Evolutionary conservation across 331 rosid species (phyloP).

Genomic region (Quercus phellos): DNA sequence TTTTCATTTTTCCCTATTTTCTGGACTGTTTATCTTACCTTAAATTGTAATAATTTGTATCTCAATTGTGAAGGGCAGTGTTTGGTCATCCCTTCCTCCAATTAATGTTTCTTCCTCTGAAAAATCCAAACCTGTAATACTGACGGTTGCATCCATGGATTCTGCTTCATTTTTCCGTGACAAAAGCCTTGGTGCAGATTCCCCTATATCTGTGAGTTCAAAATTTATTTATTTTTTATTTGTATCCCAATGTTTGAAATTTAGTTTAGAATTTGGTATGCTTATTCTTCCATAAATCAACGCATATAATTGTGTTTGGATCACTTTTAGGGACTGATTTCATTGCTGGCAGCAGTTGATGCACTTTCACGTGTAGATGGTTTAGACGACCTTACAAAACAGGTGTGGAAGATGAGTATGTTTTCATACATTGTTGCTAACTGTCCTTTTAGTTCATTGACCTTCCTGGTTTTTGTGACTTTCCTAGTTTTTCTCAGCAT

Average conservation of each 20-base stretch:
- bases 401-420: constrained; percentile 45
- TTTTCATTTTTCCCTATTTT: background rate
- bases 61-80: constrained; percentile 76
- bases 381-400: constrained; percentile 56
- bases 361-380: constrained; percentile 69
- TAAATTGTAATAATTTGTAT: constrained; percentile 26
- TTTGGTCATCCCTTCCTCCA: constrained; percentile 93
- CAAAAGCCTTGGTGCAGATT: constrained; percentile 80
- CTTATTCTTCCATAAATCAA: constrained; percentile 8
- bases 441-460: constrained; percentile 3
- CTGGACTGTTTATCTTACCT: constrained; percentile 10
- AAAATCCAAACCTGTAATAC: constrained; percentile 59
- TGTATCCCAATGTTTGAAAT: constrained; percentile 4
- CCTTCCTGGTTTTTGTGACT: background rate
- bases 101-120: constrained; percentile 50
- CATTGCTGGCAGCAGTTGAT: constrained; percentile 78
- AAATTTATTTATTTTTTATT: background rate
- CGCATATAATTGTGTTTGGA: constrained; percentile 12
- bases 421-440: background rate
- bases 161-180: constrained; percentile 94
- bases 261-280: constrained; percentile 4
- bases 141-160: constrained; percentile 81
- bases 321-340: constrained; percentile 67
- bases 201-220: constrained; percentile 76
- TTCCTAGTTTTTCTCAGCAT: background rate